Conservation (phyloP, 2,329 filamentous ascomycete species). For the Tolypocladium ophioglossoides region DNA sequence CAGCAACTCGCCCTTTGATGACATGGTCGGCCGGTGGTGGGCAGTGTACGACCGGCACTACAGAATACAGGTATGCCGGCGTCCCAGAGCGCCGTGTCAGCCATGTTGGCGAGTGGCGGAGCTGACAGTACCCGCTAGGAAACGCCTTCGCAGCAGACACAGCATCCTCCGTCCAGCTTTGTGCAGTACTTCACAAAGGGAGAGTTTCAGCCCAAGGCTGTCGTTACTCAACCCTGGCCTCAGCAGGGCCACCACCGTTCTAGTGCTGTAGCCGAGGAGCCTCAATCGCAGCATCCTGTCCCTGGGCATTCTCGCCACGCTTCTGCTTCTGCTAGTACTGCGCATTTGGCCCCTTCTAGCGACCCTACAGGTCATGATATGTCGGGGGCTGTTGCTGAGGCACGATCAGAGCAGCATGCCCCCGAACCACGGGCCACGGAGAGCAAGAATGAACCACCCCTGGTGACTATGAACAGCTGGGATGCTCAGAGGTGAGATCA, state of each 20-base stretch:
- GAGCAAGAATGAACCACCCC: not conserved
- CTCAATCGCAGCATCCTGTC: no score
- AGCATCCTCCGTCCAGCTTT: conserved; percentile 20
- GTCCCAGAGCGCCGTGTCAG: not conserved
- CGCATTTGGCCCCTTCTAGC: not conserved
- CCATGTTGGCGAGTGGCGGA: not conserved
- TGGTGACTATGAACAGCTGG: conserved; percentile 28
- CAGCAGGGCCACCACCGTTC: not conserved
- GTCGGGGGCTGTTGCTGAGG: not conserved
- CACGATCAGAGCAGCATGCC: not conserved
- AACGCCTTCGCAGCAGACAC: conserved; percentile 4
- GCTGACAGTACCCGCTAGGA: conserved; percentile 7
- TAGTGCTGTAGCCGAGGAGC: not conserved
- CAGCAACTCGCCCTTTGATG: conserved; percentile 59
- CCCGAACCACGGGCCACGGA: not conserved
- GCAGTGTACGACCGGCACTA: conserved; percentile 87
- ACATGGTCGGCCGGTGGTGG: conserved; percentile 88
- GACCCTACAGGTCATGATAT: not conserved
- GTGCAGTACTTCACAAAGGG: conserved; percentile 45
- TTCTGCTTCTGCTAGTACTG: not conserved
- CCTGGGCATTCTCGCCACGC: not conserved
- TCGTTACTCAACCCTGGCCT: conserved; percentile 5
- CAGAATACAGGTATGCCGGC: conserved; percentile 35
- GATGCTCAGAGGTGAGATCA: conserved; percentile 41
- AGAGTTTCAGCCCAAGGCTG: conserved; percentile 32